Percentiles rank a stretch among this genome's conserved stretches.
Evolutionary conservation across 129 eudicot species (phyloP).

Genomic region (Saussurea involucrata): DNA sequence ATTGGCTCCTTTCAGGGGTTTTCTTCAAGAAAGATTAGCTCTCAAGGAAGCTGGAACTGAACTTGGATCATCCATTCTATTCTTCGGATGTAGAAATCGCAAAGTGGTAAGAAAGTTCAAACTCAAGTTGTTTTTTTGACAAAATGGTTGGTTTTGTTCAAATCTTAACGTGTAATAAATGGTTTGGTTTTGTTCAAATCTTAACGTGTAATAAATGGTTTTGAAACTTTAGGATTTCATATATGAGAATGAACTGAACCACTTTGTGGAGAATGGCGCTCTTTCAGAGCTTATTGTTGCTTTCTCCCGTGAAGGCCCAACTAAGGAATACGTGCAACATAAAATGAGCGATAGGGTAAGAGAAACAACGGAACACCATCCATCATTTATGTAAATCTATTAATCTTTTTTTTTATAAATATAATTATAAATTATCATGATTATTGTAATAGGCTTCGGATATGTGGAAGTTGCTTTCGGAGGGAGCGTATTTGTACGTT

Average conservation of each 20-base stretch:
- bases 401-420: background rate
- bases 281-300: constrained; percentile 87
- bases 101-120: constrained; percentile 51
- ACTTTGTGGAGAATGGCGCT: constrained; percentile 72
- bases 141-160: background rate
- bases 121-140: background rate
- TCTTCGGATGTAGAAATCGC: constrained; percentile 92
- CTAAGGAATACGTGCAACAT: constrained; percentile 96
- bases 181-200: background rate
- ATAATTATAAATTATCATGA: background rate
- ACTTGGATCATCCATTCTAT: constrained; percentile 71
- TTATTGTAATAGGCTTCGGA: constrained; percentile 73
- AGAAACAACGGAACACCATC: background rate
- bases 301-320: constrained; percentile 88
- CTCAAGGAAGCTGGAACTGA: constrained; percentile 86
- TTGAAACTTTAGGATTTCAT: constrained; percentile 60
- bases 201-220: background rate
- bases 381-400: background rate
- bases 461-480: constrained; percentile 78
- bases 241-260: constrained; percentile 68
- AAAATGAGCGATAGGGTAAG: constrained; percentile 75
- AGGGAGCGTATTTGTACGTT: constrained; percentile 86
- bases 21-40: constrained; percentile 91
- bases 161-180: background rate
- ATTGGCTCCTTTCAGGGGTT: constrained; percentile 97